phyloP scores from a whole-genome alignment of 192 early-diverging fungal species.

The Umbelopsis ramanniana region DNA sequence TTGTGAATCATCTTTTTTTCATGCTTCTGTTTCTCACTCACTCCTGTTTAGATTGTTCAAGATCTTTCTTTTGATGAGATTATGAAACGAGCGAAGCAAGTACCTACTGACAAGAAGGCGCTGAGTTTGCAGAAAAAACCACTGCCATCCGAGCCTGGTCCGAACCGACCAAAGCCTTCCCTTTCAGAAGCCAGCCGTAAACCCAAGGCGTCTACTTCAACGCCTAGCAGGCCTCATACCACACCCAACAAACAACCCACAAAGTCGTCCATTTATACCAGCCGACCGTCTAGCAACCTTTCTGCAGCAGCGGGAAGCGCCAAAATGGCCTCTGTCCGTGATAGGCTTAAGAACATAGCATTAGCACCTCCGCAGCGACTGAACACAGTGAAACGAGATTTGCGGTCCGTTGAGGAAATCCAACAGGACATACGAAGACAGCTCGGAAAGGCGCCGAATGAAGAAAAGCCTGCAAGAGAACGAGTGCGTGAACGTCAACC shows the following conservation, averaged over 20 bases:
- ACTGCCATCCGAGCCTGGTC: not conserved
- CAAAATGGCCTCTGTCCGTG: not conserved
- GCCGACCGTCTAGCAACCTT: no score
- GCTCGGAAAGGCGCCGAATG: constrained; percentile 15
- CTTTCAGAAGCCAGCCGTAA: not conserved
- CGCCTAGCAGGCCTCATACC: not conserved
- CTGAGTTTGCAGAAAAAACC: not conserved
- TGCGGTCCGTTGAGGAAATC: constrained; percentile 33
- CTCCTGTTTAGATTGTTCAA: not conserved
- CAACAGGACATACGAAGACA: constrained; percentile 31
- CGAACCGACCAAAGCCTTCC: not conserved
- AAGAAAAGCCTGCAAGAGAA: constrained; percentile 16
- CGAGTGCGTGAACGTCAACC: not conserved
- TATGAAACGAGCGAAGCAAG: constrained; percentile 2
- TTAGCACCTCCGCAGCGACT: constrained; percentile 25
- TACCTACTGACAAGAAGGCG: not conserved
- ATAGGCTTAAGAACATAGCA: constrained; percentile 42
- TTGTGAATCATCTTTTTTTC: not conserved
- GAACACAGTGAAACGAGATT: constrained; percentile 33
- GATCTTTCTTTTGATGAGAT: constrained; percentile 17
- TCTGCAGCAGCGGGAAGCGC: not conserved
- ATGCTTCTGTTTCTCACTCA: not conserved
- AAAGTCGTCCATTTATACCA: constrained; percentile 12
- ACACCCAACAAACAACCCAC: not conserved
- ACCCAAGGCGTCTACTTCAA: not conserved